A percentile compares a stretch with the other conserved stretches of the same genome.
These are phyloP conservation scores for Kuraishia cidri DNA, from an alignment of 805 yeast genomes.

Conservation along the genomic window DNA sequence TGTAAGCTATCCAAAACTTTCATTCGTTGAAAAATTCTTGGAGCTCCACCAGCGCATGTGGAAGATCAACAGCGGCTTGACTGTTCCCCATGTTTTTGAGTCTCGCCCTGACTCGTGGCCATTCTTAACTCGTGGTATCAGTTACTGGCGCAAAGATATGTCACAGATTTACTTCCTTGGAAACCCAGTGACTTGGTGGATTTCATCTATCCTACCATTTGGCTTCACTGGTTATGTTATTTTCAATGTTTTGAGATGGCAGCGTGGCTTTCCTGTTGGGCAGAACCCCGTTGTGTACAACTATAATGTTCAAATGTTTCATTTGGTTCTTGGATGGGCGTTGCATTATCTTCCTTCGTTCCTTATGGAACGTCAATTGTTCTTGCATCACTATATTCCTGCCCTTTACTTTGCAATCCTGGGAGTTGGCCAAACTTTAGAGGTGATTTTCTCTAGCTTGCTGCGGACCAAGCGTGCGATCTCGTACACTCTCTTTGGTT, in stretches of 20 bases:
- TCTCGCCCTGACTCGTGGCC: slow-evolving; percentile 74
- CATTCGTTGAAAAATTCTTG: slow-evolving; percentile 49
- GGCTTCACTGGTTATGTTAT: slow-evolving; percentile 40
- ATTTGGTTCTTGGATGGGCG: slow-evolving; percentile 62
- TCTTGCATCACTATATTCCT: slow-evolving; percentile 90
- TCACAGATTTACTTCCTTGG: slow-evolving; percentile 63
- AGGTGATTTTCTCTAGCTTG: slow-evolving; percentile 16
- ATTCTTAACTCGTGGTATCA: slow-evolving; percentile 64
- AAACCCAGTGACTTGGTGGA: slow-evolving; percentile 78
- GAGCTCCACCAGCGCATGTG: slow-evolving; percentile 74
- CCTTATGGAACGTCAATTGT: slow-evolving; percentile 88
- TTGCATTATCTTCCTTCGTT: slow-evolving; percentile 69
- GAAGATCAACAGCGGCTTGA: slow-evolving; percentile 63
- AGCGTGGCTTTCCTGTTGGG: slow-evolving; percentile 36
- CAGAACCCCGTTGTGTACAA: slow-evolving; percentile 47
- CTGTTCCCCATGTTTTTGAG: slow-evolving; percentile 63
- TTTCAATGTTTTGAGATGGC: slow-evolving; percentile 51
- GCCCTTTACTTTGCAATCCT: slow-evolving; percentile 70
- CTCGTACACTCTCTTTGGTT: slow-evolving; percentile 34
- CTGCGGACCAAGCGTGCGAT: slow-evolving; percentile 28
- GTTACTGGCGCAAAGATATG: slow-evolving; percentile 61
- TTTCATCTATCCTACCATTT: slow-evolving; percentile 43
- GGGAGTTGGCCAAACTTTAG: slow-evolving; percentile 30
- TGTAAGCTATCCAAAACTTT: slow-evolving; percentile 41
- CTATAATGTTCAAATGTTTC: slow-evolving; percentile 54